Evolutionary conservation across 176 grass and related monocot species (phyloP).

Genomic region (Oryza meridionalis): DNA sequence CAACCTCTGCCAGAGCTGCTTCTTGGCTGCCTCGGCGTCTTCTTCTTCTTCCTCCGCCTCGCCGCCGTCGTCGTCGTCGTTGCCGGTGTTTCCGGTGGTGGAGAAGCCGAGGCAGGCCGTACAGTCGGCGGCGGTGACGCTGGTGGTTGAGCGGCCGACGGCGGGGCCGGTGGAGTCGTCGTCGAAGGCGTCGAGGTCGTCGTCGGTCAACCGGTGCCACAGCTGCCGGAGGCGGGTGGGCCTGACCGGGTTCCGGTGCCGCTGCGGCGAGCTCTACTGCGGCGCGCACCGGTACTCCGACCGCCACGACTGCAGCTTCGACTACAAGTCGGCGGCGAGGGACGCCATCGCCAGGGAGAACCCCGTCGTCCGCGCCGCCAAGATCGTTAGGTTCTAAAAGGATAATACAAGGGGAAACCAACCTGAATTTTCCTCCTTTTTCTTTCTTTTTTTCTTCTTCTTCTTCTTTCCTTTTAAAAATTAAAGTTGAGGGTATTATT

Average conservation of each 20-base stretch:
- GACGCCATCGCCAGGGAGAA: conserved; percentile 87
- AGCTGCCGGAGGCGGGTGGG: conserved; percentile 80
- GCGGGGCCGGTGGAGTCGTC: conserved; percentile 16
- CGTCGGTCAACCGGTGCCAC: conserved; percentile 73
- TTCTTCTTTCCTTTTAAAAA: neutral
- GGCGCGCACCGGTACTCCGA: conserved; percentile 94
- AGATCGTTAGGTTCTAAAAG: conserved; percentile 84
- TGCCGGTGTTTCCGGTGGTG: conserved; percentile 6
- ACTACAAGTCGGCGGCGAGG: conserved; percentile 75
- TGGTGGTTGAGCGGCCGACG: conserved; percentile 18
- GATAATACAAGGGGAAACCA: neutral
- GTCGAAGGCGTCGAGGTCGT: conserved; percentile 33
- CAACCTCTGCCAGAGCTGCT: conserved; percentile 79
- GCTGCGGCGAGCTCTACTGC: conserved; percentile 91
- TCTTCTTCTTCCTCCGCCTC: neutral
- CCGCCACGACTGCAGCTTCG: conserved; percentile 77
- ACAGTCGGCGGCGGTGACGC: neutral
- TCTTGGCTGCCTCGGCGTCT: conserved; percentile 38
- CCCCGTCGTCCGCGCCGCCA: conserved; percentile 87
- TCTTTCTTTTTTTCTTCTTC: neutral
- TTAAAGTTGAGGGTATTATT: conserved; percentile 8
- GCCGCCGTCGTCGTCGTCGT: neutral
- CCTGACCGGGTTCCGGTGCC: conserved; percentile 81
- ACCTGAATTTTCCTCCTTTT: neutral
- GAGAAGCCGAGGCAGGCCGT: conserved; percentile 31